Evolutionary conservation across 495 filamentous ascomycete genomes (phyloP).

Genomic region (Aspergillus funiculosus): DNA sequence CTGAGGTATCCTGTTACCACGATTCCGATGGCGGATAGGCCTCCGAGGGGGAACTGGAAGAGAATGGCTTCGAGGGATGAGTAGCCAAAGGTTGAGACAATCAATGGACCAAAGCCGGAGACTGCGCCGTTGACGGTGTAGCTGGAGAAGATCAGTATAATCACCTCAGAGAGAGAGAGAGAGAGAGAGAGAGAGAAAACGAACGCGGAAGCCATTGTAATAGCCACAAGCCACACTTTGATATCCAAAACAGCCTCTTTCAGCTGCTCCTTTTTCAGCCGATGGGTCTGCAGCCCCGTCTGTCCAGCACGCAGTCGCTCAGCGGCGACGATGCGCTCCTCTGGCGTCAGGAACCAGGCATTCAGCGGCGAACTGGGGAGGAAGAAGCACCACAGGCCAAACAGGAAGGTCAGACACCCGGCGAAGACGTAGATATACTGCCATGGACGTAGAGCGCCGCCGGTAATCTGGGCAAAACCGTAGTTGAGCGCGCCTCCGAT

Average conservation of each 20-base stretch:
- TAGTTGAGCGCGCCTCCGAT: conserved; percentile 64
- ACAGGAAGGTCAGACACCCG: conserved; percentile 57
- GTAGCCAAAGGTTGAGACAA: conserved; percentile 70
- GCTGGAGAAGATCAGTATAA: conserved; percentile 18
- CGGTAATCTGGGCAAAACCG: conserved; percentile 59
- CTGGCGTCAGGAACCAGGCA: conserved; percentile 48
- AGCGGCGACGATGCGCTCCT: conserved; percentile 48
- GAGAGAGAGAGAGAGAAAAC: conserved; percentile 10
- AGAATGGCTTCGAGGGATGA: conserved; percentile 59
- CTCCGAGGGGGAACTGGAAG: conserved; percentile 68
- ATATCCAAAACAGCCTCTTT: conserved; percentile 44
- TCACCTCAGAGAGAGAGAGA: not conserved
- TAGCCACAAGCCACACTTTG: conserved; percentile 48
- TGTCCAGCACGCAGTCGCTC: conserved; percentile 49
- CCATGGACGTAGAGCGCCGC: conserved; percentile 52
- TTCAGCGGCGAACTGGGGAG: conserved; percentile 49
- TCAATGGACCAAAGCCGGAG: conserved; percentile 69
- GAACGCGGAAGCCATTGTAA: conserved; percentile 54
- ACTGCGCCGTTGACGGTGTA: conserved; percentile 72
- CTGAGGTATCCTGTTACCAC: conserved; percentile 59
- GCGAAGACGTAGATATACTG: conserved; percentile 67
- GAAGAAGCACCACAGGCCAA: conserved; percentile 56
- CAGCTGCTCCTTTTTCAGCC: conserved; percentile 46
- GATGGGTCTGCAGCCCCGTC: conserved; percentile 49
- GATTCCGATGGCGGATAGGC: conserved; percentile 56